Base-by-base conservation (phyloP, 441 rosid genomes). In the Populus hybrid region DNA sequence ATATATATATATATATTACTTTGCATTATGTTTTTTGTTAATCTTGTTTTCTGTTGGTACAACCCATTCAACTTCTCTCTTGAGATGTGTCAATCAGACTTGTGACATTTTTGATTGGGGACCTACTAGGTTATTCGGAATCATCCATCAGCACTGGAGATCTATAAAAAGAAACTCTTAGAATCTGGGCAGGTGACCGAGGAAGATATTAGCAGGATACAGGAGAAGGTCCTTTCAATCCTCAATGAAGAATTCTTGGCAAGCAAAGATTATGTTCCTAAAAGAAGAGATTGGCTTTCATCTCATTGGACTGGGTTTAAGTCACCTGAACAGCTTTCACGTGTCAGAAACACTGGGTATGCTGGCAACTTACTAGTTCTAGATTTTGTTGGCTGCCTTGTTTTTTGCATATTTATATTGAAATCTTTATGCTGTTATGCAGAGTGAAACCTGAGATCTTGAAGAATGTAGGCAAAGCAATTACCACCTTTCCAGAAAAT, bases 241-340 rank as follows among this genome's bases (percentile, higher is more conserved):
- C 98, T 96, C 66, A 90, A 89, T 81, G 98, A 96, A 84, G 97
- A 96, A 83, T 92, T 90, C 75, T 67, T 86, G 78, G 88, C 90
- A 72, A 94, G 97, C 87, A 94, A 93, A 88, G 96, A 96, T 75
- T 93, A 93, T 88, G 88, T 91, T 83, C 91, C 92, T 14, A 80
- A 92, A 76, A 86, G 86, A 80, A 91, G 98, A 81, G 99, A 94
- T 70, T 96, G 99, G 99, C 99, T 96, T 81, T 87, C 98, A 6
- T 90, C 99, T 78, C 92, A 94, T 79, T 96, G 99, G 99, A 78
- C 92, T 77, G 98, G 99, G 59, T 96, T 93, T 79, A 94, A 96
- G 86, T 93, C 99, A 72, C 98, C 99, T 40, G 98, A 96, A 84
- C 98, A 96, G 86, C 86, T 94, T 82, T 96, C 99, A 69, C 95